Evolutionary conservation across 163 green algal genomes (phyloP), one percentile per base, ranked within the genome.

Genomic region (Chlorella variabilis): DNA sequence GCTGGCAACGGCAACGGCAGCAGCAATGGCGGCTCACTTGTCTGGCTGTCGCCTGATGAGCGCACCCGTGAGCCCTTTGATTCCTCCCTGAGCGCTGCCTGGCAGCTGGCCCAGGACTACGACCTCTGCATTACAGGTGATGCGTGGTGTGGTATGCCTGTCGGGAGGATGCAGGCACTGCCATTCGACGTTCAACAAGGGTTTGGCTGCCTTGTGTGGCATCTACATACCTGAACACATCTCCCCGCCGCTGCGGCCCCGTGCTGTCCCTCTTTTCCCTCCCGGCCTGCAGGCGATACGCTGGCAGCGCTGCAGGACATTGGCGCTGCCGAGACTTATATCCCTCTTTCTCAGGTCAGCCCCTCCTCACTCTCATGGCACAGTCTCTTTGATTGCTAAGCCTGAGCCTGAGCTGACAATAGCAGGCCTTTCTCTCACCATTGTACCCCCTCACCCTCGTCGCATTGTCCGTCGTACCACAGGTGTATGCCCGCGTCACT

Each of bases 401-500:
- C n/a, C n/a, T n/a, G n/a, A n/a, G n/a, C n/a, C n/a, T n/a, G n/a
- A n/a, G n/a, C n/a, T n/a, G n/a, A n/a, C n/a, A n/a, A n/a, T n/a
- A n/a, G n/a, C n/a, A n/a, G n/a, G n/a, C n/a, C n/a, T n/a, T n/a
- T n/a, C n/a, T n/a, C n/a, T n/a, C n/a, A n/a, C n/a, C n/a, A n/a
- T n/a, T n/a, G n/a, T n/a, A n/a, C n/a, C n/a, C n/a, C n/a, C n/a
- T n/a, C n/a, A n/a, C n/a, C n/a, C n/a, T n/a, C n/a, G n/a, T n/a
- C n/a, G n/a, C n/a, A n/a, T n/a, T n/a, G n/a, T n/a, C n/a, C n/a
- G n/a, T n/a, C 6, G 3, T 41, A 1, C 31, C 84, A 63, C 90
- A 96, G 88, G 97, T 99, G 49, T 99, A 97, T 89, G 97, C 97
- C 13, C 90, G 97, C 7, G 94, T 97, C 61, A 93, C 93, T 0